A percentile compares a stretch with the other conserved stretches of the same genome.
Evolutionary conservation across 257 asterid genomes (phyloP).

Genomic region (Schizonepeta tenuifolia): DNA sequence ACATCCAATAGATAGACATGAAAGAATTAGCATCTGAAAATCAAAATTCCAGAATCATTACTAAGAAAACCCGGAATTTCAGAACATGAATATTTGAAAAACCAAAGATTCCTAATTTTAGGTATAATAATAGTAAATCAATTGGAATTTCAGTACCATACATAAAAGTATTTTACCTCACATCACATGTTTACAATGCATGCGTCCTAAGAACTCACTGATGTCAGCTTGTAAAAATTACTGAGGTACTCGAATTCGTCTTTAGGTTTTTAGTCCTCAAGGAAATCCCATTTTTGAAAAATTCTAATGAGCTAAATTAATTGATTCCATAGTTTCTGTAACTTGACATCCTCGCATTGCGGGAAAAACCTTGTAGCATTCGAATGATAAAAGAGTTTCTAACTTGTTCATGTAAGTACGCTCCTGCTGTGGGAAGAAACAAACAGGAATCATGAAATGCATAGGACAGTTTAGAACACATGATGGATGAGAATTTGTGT

Average conservation of each 20-base stretch:
- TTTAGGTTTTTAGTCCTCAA: not conserved
- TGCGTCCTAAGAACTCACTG: slow-evolving; percentile 4
- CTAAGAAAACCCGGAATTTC: not conserved
- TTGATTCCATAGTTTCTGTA: not conserved
- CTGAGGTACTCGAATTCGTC: not conserved
- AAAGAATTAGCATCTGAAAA: not conserved
- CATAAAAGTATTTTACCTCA: not conserved
- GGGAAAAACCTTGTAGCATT: not conserved
- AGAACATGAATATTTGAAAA: not conserved
- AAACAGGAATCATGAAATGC: not conserved
- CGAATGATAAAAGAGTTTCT: not conserved
- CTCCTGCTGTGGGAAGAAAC: not conserved
- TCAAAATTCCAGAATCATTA: not conserved
- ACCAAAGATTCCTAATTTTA: not conserved
- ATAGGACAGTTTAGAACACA: not conserved
- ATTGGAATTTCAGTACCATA: not conserved
- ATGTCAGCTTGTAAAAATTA: not conserved
- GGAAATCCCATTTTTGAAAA: not conserved
- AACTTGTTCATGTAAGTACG: not conserved
- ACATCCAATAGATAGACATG: not conserved
- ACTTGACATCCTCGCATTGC: not conserved
- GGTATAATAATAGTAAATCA: slow-evolving; percentile 10
- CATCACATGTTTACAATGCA: not conserved
- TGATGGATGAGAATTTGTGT: slow-evolving; percentile 6
- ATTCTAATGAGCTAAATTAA: slow-evolving; percentile 4